These are phyloP conservation scores for Trypethelium eluteriae DNA, from an alignment of 495 filamentous ascomycete genomes.

Conservation along the genomic window DNA sequence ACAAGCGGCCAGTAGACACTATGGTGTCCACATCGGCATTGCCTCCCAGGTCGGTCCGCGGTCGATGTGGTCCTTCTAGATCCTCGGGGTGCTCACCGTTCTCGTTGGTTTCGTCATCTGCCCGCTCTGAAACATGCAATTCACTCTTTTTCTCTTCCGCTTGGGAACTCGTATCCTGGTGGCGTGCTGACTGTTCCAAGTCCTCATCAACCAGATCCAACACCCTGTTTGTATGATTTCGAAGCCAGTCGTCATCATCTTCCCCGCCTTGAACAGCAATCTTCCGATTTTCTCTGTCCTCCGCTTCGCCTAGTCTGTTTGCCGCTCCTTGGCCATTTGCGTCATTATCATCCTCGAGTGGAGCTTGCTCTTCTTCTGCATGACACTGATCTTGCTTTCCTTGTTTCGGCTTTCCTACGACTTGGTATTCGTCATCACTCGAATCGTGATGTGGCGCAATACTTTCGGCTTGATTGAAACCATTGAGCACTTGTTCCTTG, in stretches of 20 bases:
- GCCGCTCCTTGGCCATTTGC: not conserved
- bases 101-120: not conserved
- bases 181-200: conserved; percentile 27
- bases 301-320: not conserved
- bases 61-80: conserved; percentile 7
- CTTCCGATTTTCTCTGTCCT: not conserved
- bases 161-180: not conserved
- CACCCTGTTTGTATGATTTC: conserved; percentile 83
- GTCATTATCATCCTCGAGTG: not conserved
- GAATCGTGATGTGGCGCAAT: conserved; percentile 38
- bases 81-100: conserved; percentile 33
- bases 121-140: not conserved
- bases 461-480: conserved; percentile 8
- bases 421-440: conserved; percentile 62
- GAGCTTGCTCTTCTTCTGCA: not conserved
- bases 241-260: conserved; percentile 73
- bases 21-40: conserved; percentile 41
- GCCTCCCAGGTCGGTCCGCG: conserved; percentile 3
- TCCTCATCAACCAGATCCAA: conserved; percentile 75
- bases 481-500: too few species aligned
- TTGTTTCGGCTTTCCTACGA: conserved; percentile 39
- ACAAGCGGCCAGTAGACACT: conserved; percentile 59
- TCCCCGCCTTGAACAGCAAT: not conserved
- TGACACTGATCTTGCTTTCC: not conserved
- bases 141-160: conserved; percentile 8